Evolutionary conservation across 2,329 filamentous ascomycete genomes (phyloP).

Genomic region (Botrytis elliptica): DNA sequence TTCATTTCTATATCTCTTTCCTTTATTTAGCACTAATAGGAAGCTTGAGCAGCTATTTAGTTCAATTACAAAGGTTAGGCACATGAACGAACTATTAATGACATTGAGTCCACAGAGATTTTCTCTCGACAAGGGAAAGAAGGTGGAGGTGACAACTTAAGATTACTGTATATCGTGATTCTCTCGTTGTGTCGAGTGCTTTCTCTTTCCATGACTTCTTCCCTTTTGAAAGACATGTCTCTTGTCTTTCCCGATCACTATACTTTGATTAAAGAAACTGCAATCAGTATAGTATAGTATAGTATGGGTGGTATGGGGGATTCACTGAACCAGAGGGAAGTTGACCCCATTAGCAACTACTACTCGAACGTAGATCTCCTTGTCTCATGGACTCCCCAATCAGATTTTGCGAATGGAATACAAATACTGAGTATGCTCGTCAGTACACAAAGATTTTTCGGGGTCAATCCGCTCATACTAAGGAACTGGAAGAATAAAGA

Average conservation of each 20-base stretch:
- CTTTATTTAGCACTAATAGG: not conserved
- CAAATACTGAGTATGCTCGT: not conserved
- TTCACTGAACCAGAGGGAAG: no score
- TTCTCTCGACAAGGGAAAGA: no score
- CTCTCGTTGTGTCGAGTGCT: not conserved
- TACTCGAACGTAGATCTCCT: rapidly evolving
- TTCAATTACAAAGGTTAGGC: not conserved
- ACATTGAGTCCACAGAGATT: not conserved
- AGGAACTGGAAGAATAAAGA: not conserved
- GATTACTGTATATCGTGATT: not conserved
- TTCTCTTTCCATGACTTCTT: not conserved
- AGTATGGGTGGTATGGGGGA: not conserved
- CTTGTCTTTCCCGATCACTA: not conserved
- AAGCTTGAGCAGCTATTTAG: not conserved
- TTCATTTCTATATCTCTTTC: not conserved
- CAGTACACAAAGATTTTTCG: rapidly evolving
- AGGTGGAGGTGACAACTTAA: not conserved
- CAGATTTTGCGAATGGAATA: not conserved
- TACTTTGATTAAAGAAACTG: not conserved
- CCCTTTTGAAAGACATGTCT: not conserved
- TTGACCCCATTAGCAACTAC: not conserved
- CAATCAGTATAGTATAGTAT: no score
- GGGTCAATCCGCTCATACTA: not conserved
- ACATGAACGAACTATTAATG: not conserved
- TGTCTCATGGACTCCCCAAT: not conserved